Evolutionary conservation across 2,329 filamentous ascomycete genomes (phyloP).

Genomic region (Neofusicoccum cordaticola): DNA sequence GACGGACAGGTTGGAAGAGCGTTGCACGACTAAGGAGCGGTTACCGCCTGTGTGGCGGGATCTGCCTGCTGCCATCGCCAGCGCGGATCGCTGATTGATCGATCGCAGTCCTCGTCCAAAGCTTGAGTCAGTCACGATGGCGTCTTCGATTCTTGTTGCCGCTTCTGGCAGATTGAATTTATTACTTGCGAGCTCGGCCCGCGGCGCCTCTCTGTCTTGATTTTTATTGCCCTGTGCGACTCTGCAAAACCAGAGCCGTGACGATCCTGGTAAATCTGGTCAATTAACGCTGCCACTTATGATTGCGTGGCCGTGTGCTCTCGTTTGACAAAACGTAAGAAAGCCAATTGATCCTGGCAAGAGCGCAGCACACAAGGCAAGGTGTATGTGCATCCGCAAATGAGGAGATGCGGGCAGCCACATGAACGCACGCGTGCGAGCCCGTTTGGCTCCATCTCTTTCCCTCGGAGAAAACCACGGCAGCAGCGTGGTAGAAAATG

Average conservation of each 20-base stretch:
- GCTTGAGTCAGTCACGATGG: background rate
- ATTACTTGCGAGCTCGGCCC: background rate
- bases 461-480: background rate
- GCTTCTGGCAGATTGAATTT: background rate
- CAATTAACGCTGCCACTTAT: background rate
- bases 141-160: background rate
- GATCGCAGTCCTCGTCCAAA: background rate
- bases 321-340: background rate
- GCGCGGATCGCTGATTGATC: background rate
- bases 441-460: background rate
- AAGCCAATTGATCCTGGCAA: background rate
- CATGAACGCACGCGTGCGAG: background rate
- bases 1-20: background rate
- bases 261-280: background rate
- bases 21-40: constrained; percentile 9
- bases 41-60: constrained; percentile 8
- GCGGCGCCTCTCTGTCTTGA: background rate
- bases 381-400: background rate
- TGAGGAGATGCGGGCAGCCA: background rate
- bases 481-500: background rate
- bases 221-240: background rate
- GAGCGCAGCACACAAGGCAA: background rate
- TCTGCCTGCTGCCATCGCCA: background rate
- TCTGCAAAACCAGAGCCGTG: background rate
- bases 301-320: background rate